phyloP scores from a whole-genome alignment of 2,329 filamentous ascomycete genomes.

The Gliomastix tumulicola region DNA sequence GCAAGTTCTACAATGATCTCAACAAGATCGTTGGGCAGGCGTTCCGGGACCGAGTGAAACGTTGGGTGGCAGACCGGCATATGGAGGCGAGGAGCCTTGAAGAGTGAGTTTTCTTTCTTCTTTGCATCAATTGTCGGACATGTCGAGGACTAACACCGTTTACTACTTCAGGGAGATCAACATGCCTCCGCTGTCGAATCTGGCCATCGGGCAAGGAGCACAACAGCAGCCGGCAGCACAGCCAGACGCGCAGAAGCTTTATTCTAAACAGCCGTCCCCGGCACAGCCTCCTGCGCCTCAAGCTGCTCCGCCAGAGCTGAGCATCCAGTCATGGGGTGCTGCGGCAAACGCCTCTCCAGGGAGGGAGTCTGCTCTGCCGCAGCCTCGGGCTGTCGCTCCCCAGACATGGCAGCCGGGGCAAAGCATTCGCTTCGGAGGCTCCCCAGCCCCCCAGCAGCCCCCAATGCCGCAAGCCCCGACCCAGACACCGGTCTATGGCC shows the following conservation, averaged over 20 bases:
- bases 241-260: conserved; percentile 9
- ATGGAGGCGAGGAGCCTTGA: conserved; percentile 76
- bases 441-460: background rate
- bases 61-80: conserved; percentile 74
- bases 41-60: conserved; percentile 72
- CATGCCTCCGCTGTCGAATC: conserved; percentile 42
- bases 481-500: background rate
- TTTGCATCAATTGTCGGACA: conserved; percentile 4
- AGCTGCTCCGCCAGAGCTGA: conserved; percentile 33
- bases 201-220: conserved; percentile 26
- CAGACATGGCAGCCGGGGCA: conserved; percentile 72
- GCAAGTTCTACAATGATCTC: conserved; percentile 96
- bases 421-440: conserved; percentile 62
- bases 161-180: conserved; percentile 43
- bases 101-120: conserved; percentile 41
- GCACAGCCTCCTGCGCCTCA: conserved; percentile 18
- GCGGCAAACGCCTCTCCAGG: conserved; percentile 7
- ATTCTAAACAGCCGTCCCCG: conserved; percentile 6
- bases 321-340: conserved; percentile 51
- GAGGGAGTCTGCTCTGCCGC: conserved; percentile 49
- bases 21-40: conserved; percentile 72
- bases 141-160: no score
- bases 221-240: conserved; percentile 14
- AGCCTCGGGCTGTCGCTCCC: conserved; percentile 38
- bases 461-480: background rate